Evolutionary conservation across 2,329 filamentous ascomycete genomes (phyloP).

Genomic region (Cytospora piceicola): DNA sequence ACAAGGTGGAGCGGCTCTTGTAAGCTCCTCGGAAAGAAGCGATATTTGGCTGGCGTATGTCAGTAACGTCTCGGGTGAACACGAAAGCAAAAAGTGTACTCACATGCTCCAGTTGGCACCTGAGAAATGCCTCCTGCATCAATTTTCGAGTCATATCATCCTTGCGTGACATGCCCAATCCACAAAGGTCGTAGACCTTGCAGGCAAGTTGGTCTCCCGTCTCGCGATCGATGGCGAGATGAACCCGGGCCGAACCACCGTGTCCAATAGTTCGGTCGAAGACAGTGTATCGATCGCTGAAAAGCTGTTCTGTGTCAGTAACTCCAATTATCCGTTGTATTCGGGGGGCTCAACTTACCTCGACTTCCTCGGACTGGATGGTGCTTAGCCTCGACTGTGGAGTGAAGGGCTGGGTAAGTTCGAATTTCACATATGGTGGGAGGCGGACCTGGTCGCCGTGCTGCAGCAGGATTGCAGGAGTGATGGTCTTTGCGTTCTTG

Average conservation of each 20-base stretch:
- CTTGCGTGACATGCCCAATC: conserved; percentile 32
- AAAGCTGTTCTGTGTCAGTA: conserved; percentile 42
- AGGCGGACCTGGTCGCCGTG: conserved; percentile 54
- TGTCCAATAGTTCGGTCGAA: conserved; percentile 55
- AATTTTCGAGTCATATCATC: conserved; percentile 43
- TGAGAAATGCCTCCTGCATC: conserved; percentile 54
- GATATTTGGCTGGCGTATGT: conserved; percentile 54
- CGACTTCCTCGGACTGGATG: conserved; percentile 41
- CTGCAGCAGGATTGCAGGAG: conserved; percentile 52
- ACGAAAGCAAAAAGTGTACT: conserved; percentile 32
- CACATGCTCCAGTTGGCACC: conserved; percentile 59
- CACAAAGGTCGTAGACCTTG: conserved; percentile 63
- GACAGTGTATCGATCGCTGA: conserved; percentile 53
- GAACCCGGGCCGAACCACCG: conserved; percentile 58
- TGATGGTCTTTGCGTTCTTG: conserved; percentile 36
- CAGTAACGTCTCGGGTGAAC: conserved; percentile 5
- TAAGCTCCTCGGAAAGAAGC: conserved; percentile 56
- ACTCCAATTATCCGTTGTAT: conserved; percentile 14
- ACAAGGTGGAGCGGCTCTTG: conserved; percentile 52
- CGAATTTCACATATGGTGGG: conserved; percentile 43
- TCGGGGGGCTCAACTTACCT: conserved; percentile 35
- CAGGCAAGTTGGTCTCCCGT: conserved; percentile 68
- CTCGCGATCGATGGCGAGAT: conserved; percentile 55
- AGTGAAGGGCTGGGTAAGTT: conserved; percentile 38
- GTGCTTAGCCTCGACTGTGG: conserved; percentile 31